Percentiles rank a stretch among this genome's conserved stretches.
phyloP scores from a whole-genome alignment of 768 basidiomycete genomes.

The Asterophora lycoperdoides region DNA sequence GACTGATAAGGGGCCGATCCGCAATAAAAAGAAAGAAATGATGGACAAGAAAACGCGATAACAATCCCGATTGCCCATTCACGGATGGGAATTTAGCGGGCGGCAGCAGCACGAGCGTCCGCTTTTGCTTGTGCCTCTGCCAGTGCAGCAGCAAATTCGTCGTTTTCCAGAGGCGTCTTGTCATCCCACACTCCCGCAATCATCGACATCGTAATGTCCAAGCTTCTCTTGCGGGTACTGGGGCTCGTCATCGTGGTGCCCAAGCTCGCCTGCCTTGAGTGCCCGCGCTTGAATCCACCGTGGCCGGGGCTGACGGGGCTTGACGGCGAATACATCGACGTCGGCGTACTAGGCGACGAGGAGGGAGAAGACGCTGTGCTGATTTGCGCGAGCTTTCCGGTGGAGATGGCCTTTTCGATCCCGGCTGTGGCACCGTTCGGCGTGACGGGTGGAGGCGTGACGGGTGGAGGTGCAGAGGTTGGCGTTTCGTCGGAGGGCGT shows the following conservation, averaged over 20 bases:
- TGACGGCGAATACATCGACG: conserved; percentile 31
- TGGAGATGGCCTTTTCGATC: conserved; percentile 37
- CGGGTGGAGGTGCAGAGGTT: conserved; percentile 35
- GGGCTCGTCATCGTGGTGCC: conserved; percentile 97
- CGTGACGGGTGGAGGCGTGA: conserved; percentile 43
- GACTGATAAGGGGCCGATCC: background rate
- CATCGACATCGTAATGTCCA: conserved; percentile 94
- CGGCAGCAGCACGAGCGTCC: background rate
- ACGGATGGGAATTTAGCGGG: background rate
- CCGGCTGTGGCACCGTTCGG: conserved; percentile 43
- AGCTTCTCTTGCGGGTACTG: conserved; percentile 82
- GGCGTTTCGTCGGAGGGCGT: conserved; percentile 51
- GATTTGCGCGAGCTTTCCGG: conserved; percentile 29
- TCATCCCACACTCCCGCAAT: conserved; percentile 93
- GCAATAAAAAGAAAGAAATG: background rate
- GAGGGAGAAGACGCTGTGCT: conserved; percentile 17
- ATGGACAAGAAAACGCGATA: background rate
- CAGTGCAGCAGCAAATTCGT: conserved; percentile 34
- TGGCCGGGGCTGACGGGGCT: conserved; percentile 40
- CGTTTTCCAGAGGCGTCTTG: conserved; percentile 37
- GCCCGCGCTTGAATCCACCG: conserved; percentile 60
- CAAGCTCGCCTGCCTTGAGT: conserved; percentile 73
- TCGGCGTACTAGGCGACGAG: conserved; percentile 21
- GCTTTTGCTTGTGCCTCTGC: conserved; percentile 15
- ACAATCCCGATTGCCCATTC: too few relatives aligned